A percentile compares a stretch with the other conserved stretches of the same genome.
phyloP scores from a whole-genome alignment of 805 yeast genomes.

The Candida parachauliodes region DNA sequence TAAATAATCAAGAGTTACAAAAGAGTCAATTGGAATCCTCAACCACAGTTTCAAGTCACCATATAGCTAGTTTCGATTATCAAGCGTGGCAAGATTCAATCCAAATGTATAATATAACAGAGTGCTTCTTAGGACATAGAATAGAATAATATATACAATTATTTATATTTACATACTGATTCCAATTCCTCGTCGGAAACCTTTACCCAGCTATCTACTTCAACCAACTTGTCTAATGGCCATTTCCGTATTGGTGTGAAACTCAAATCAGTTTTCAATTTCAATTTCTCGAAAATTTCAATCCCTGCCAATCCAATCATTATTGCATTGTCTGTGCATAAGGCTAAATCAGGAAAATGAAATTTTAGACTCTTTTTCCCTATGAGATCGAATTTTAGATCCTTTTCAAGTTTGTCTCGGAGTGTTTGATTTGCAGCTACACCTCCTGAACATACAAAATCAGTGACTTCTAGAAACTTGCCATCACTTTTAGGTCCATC shows the following conservation, averaged over 20 bases:
- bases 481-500: slow-evolving; percentile 26
- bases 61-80: slow-evolving; percentile 68
- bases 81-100: slow-evolving; percentile 62
- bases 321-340: slow-evolving; percentile 93
- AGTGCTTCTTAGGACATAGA: slow-evolving; percentile 49
- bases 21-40: slow-evolving; percentile 18
- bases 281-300: slow-evolving; percentile 64
- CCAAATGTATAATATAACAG: slow-evolving; percentile 50
- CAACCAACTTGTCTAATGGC: slow-evolving; percentile 60
- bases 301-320: slow-evolving; percentile 99
- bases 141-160: slow-evolving; percentile 14
- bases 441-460: slow-evolving; percentile 88
- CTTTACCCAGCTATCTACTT: slow-evolving; percentile 50
- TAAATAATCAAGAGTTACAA: slow-evolving; percentile 18
- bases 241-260: slow-evolving; percentile 74
- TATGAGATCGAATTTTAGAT: slow-evolving; percentile 23
- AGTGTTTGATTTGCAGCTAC: slow-evolving; percentile 75
- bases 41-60: slow-evolving; percentile 47
- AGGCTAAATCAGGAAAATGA: slow-evolving; percentile 62
- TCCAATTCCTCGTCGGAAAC: slow-evolving; percentile 18
- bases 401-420: slow-evolving; percentile 43
- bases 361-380: slow-evolving; percentile 24
- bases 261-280: slow-evolving; percentile 45
- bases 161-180: slow-evolving; percentile 6
- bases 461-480: slow-evolving; percentile 40